Conservation (phyloP, 192 early-diverging fungal genomes). For the Haplosporangium gracile region DNA sequence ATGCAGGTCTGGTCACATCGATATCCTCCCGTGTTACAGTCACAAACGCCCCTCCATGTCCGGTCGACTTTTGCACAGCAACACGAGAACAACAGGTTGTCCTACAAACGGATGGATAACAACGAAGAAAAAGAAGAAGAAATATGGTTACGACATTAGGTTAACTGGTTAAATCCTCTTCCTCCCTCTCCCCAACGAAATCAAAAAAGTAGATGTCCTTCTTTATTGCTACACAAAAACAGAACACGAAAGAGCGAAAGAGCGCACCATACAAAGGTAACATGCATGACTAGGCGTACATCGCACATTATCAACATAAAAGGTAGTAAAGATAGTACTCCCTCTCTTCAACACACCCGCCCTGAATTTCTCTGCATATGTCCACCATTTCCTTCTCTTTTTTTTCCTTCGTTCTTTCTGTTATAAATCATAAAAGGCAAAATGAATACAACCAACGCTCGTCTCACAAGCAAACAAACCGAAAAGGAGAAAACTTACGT, state of each 20-base stretch:
- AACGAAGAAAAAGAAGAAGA: not conserved
- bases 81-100: slow-evolving; percentile 96
- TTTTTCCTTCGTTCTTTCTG: not conserved
- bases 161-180: not conserved
- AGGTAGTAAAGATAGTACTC: not conserved
- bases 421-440: not conserved
- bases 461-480: not conserved
- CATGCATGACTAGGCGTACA: not conserved
- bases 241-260: not conserved
- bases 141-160: not conserved
- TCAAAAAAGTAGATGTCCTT: not conserved
- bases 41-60: slow-evolving; percentile 89
- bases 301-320: not conserved
- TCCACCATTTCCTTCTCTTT: too few species aligned
- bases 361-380: not conserved
- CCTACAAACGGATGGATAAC: slow-evolving; percentile 52
- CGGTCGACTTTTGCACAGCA: slow-evolving; percentile 94
- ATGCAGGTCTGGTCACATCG: slow-evolving; percentile 74
- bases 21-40: slow-evolving; percentile 76
- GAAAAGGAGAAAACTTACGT: slow-evolving; percentile 57
- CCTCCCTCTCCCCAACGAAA: not conserved
- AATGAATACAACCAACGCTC: not conserved
- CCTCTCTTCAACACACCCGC: not conserved
- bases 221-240: not conserved
- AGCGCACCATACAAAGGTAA: not conserved